Conservation (phyloP, 2,329 filamentous ascomycete species). For the Ophiostoma himal-ulmi region DNA sequence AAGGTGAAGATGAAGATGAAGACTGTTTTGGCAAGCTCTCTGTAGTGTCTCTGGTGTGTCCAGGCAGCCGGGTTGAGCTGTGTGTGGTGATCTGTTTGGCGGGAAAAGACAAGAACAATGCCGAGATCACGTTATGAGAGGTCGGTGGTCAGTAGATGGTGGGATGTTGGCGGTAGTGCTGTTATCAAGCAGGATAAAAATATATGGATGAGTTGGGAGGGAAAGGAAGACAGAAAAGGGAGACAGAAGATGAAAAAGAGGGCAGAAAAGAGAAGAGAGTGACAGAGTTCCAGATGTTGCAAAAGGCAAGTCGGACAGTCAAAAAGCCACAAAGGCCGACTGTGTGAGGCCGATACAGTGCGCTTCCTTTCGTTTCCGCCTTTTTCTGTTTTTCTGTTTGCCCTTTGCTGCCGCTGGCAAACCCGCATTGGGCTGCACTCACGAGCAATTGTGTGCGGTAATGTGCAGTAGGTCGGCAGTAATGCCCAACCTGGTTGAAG, state of each 20-base stretch:
- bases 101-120: not conserved
- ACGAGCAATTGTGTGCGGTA: not conserved
- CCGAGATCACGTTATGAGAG: slow-evolving; percentile 14
- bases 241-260: not conserved
- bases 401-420: not conserved
- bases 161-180: not conserved
- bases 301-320: not conserved
- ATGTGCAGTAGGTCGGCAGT: slow-evolving; percentile 2
- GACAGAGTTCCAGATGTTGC: not conserved
- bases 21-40: not conserved
- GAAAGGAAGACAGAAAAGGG: not conserved
- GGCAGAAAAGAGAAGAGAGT: not conserved
- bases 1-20: not conserved
- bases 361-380: not conserved
- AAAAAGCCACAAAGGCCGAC: not conserved
- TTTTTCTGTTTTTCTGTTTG: not conserved
- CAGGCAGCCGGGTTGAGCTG: not conserved
- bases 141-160: not conserved
- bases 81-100: not conserved
- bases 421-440: slow-evolving; percentile 16
- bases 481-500: slow-evolving; percentile 17
- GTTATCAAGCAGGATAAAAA: not conserved
- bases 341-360: slow-evolving; percentile 14
- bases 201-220: not conserved
- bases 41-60: not conserved